Base-by-base conservation (phyloP, 805 yeast genomes). In the Metschnikowia lachancei region DNA sequence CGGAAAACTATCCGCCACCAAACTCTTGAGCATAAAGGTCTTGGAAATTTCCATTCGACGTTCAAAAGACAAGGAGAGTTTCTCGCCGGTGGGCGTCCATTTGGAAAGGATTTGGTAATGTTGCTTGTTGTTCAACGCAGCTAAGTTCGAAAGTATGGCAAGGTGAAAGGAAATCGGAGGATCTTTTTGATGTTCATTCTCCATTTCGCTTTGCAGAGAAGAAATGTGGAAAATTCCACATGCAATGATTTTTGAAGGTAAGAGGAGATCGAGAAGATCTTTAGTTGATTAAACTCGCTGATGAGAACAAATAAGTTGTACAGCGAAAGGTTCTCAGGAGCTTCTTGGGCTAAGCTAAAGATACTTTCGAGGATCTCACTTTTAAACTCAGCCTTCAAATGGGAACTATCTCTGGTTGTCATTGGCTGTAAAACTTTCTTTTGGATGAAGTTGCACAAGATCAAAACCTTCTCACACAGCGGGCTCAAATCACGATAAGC, bases 171-270 rank as follows among this genome's bases (percentile, higher is more conserved):
- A 53, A 4, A 66, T 56, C 40, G 55, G 61, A 3, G 53, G 49
- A 28, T 52, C 49, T 2, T 26, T 37, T 6, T 47, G 36, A 8
- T 19, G 12, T 31, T 40, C 43, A 1, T 41, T 22, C 7, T 36
- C 22, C 11, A 28, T 46, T 2, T 58, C 55, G 9, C 51, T 51
- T 26, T 57, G 77, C 7, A 78, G 74, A 3, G 72, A 66, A 3
- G 61, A 51, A 11, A 81, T 63, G 63, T 86, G 88, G 38, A 91
- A 78, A 0, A 89, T 72, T 4, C 97, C 99, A 1, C 94, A 82
- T 9, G 97, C 88, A 37, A 92, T 90, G 31, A 91, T 68, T 54
- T 83, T 80, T 97, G 71, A 47, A 91, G 72, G 58, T 92, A 92
- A 1, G 85, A 76, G 1, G 85, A 80, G 13, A 82, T 70, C 2